Conservation (phyloP, 371 early-diverging fungal species). For the Polyrhizophydium stewartii region DNA sequence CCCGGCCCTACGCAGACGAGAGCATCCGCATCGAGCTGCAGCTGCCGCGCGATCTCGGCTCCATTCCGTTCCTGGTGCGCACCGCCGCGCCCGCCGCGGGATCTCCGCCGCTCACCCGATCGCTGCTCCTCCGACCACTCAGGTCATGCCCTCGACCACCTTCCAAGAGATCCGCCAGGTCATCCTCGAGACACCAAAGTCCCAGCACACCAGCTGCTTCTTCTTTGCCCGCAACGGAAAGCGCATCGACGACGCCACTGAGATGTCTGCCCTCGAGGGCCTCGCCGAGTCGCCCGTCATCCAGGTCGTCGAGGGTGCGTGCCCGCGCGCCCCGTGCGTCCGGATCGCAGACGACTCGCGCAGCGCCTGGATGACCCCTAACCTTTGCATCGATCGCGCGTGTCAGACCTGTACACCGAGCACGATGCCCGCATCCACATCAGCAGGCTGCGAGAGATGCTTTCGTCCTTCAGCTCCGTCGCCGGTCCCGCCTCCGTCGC, state of each 20-base stretch:
- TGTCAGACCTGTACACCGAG: conserved; percentile 80
- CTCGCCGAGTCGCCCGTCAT: not conserved
- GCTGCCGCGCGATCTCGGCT: not conserved
- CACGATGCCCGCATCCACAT: conserved; percentile 88
- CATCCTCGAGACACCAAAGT: conserved; percentile 80
- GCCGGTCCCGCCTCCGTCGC: too few species aligned
- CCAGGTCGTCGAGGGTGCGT: conserved; percentile 62
- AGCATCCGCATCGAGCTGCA: not conserved
- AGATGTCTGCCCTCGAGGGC: conserved; percentile 72
- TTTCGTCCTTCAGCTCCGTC: conserved; percentile 76
- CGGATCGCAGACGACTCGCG: too few species aligned
- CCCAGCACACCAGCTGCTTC: conserved; percentile 86
- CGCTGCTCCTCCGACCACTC: not conserved
- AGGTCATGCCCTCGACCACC: conserved; percentile 31
- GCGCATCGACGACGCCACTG: conserved; percentile 66
- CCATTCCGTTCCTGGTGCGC: not conserved
- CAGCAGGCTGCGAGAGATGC: conserved; percentile 77
- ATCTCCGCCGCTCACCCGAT: not conserved
- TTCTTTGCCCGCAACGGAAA: conserved; percentile 68
- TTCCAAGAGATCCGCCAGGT: conserved; percentile 84
- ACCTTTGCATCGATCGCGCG: too few species aligned
- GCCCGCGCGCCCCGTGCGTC: too few species aligned
- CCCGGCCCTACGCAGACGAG: too few species aligned
- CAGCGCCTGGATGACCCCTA: too few species aligned
- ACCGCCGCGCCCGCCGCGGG: not conserved